phyloP scores from a whole-genome alignment of 805 yeast species.

The Candida andamanensis region DNA sequence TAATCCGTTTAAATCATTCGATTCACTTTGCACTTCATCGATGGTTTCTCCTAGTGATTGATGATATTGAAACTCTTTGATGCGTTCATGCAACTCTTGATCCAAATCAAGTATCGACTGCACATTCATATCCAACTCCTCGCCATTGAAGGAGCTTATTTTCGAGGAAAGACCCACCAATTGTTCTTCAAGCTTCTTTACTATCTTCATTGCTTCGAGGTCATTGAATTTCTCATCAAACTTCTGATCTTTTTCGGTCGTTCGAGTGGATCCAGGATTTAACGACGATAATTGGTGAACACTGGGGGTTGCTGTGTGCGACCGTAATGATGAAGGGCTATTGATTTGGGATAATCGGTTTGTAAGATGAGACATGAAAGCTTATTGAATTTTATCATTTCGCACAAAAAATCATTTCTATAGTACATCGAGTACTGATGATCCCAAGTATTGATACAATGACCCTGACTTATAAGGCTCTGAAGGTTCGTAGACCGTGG shows the following conservation, averaged over 20 bases:
- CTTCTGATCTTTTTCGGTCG: slow-evolving; percentile 16
- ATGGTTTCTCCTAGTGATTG: slow-evolving; percentile 23
- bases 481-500: slow-evolving; percentile 1
- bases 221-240: slow-evolving; percentile 25
- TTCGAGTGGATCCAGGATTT: slow-evolving; percentile 31
- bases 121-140: slow-evolving; percentile 20
- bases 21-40: slow-evolving; percentile 16
- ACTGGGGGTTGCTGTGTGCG: slow-evolving; percentile 25
- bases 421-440: too few species aligned
- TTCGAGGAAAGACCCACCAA: slow-evolving; percentile 23
- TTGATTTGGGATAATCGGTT: slow-evolving; percentile 23
- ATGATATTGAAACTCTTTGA: slow-evolving; percentile 25
- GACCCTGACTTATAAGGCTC: too few species aligned
- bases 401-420: too few species aligned
- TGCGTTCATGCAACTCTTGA: slow-evolving; percentile 18
- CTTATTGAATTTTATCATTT: too few species aligned
- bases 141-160: slow-evolving; percentile 31
- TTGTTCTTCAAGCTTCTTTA: slow-evolving; percentile 25
- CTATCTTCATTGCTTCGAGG: slow-evolving; percentile 27
- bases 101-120: slow-evolving; percentile 23
- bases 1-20: slow-evolving; percentile 18
- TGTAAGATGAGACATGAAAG: too few species aligned
- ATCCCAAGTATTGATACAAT: too few species aligned
- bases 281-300: slow-evolving; percentile 34
- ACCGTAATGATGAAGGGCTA: slow-evolving; percentile 10